These are phyloP conservation scores for Davidsoniella virescens DNA, from an alignment of 2,329 filamentous ascomycete genomes.

Conservation along the genomic window DNA sequence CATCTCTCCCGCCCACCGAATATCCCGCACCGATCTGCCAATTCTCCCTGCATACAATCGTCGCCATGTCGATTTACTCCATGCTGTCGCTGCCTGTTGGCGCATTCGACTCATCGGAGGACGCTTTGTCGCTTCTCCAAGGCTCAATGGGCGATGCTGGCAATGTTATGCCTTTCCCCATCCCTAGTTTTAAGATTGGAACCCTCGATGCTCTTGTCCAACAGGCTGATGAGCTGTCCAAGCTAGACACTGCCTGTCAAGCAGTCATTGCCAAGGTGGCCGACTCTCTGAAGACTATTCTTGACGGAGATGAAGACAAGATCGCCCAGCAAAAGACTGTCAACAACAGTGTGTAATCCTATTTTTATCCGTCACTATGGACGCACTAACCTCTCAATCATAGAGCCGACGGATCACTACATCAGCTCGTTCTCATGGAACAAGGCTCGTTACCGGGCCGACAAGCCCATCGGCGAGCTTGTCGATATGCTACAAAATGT, in stretches of 20 bases:
- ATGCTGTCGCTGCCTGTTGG: constrained; percentile 81
- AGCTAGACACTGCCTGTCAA: constrained; percentile 68
- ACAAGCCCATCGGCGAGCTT: constrained; percentile 76
- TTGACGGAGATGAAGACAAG: constrained; percentile 73
- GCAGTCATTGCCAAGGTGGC: constrained; percentile 74
- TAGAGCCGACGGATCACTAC: constrained; percentile 93
- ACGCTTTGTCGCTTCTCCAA: constrained; percentile 62
- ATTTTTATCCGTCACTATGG: background rate
- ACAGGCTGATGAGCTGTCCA: constrained; percentile 86
- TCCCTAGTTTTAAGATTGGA: constrained; percentile 95
- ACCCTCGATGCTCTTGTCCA: constrained; percentile 89
- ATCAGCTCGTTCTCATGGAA: constrained; percentile 86
- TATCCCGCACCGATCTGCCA: constrained; percentile 10
- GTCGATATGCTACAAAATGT: constrained; percentile 83
- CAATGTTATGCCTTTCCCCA: constrained; percentile 57
- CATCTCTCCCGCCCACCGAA: background rate
- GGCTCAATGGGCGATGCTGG: constrained; percentile 62
- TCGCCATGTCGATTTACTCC: constrained; percentile 45
- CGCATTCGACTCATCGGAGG: constrained; percentile 67
- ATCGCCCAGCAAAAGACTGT: constrained; percentile 78
- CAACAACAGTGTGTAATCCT: constrained; percentile 59
- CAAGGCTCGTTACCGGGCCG: constrained; percentile 89
- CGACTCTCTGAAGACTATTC: constrained; percentile 66
- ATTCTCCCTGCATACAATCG: background rate
- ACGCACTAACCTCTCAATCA: constrained; percentile 2